A percentile compares a stretch with the other conserved stretches of the same genome.
phyloP scores from a whole-genome alignment of 2,329 filamentous ascomycete species.

The Leptosphaerulina australis region DNA sequence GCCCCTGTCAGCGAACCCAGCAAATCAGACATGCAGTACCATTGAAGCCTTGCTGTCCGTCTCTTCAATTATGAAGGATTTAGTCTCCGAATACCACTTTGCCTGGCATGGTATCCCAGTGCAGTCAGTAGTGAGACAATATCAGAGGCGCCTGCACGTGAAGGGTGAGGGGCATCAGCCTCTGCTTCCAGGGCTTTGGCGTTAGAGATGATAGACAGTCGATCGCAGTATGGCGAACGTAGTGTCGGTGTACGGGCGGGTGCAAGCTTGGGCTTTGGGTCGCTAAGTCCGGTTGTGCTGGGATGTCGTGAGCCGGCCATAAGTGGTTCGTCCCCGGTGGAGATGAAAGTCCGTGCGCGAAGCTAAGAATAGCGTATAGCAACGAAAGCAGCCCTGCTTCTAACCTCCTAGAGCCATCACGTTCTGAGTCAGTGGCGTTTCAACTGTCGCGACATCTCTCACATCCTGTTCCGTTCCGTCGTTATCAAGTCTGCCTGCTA shows the following conservation, averaged over 20 bases:
- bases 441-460: slow-evolving; percentile 16
- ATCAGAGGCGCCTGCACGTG: slow-evolving; percentile 36
- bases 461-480: slow-evolving; percentile 7
- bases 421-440: slow-evolving; percentile 16
- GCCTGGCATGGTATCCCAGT: slow-evolving; percentile 10
- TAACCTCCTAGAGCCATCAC: slow-evolving; percentile 10
- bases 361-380: slow-evolving; percentile 17
- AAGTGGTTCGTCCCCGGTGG: slow-evolving; percentile 15
- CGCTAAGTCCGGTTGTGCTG: slow-evolving; percentile 20
- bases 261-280: slow-evolving; percentile 16
- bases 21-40: slow-evolving; percentile 15
- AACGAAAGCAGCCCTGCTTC: slow-evolving; percentile 19
- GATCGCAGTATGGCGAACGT: slow-evolving; percentile 32
- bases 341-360: slow-evolving; percentile 7
- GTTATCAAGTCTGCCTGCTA: slow-evolving; percentile 10
- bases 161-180: slow-evolving; percentile 20
- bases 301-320: slow-evolving; percentile 20
- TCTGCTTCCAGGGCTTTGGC: slow-evolving; percentile 27
- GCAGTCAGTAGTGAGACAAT: slow-evolving; percentile 34
- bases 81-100: slow-evolving; percentile 13
- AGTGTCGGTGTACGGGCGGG: slow-evolving; percentile 21
- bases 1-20: slow-evolving; percentile 10
- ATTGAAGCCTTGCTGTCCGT: slow-evolving; percentile 10
- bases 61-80: slow-evolving; percentile 7
- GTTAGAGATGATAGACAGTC: slow-evolving; percentile 33